A percentile compares a stretch with the other conserved stretches of the same genome.
These are phyloP conservation scores for Yamadazyma epiphylla DNA, from an alignment of 1,139 yeast genomes.

Conservation along the genomic window DNA sequence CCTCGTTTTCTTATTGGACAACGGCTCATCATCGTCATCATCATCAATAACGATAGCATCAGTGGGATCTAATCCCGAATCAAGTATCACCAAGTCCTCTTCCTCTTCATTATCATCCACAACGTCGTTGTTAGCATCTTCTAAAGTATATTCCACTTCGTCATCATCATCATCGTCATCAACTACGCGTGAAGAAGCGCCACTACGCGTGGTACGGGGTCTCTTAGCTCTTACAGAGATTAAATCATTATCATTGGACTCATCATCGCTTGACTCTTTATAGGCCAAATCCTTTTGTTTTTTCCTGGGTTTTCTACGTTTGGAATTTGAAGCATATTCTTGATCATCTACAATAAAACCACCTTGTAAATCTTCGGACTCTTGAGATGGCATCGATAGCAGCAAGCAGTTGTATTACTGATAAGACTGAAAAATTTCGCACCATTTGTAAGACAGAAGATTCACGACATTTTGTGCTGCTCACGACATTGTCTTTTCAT, in stretches of 20 bases:
- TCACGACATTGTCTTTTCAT: too few species aligned
- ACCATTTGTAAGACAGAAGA: too few species aligned
- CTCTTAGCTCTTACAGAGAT: conserved; percentile 11
- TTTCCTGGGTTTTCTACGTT: conserved; percentile 17
- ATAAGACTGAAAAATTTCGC: neutral
- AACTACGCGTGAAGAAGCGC: conserved; percentile 10
- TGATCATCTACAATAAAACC: conserved; percentile 44
- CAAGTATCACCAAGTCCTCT: conserved; percentile 9
- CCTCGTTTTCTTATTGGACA: conserved; percentile 3
- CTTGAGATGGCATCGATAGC: conserved; percentile 1
- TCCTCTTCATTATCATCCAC: conserved; percentile 21
- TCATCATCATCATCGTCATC: conserved; percentile 19
- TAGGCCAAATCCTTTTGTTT: conserved; percentile 16
- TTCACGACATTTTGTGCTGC: too few species aligned
- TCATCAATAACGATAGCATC: conserved; percentile 24
- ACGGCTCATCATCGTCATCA: conserved; percentile 21
- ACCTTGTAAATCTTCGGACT: conserved; percentile 22
- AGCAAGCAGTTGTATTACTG: neutral
- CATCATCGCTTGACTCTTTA: conserved; percentile 19
- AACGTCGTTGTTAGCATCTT: conserved; percentile 22
- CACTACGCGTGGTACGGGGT: conserved; percentile 4
- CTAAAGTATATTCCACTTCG: conserved; percentile 21
- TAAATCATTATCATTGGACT: conserved; percentile 16
- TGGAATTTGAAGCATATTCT: conserved; percentile 13
- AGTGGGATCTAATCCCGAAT: conserved; percentile 17